These are phyloP conservation scores for Reutealis trisperma DNA, from an alignment of 345 rosid genomes.

Conservation along the genomic window DNA sequence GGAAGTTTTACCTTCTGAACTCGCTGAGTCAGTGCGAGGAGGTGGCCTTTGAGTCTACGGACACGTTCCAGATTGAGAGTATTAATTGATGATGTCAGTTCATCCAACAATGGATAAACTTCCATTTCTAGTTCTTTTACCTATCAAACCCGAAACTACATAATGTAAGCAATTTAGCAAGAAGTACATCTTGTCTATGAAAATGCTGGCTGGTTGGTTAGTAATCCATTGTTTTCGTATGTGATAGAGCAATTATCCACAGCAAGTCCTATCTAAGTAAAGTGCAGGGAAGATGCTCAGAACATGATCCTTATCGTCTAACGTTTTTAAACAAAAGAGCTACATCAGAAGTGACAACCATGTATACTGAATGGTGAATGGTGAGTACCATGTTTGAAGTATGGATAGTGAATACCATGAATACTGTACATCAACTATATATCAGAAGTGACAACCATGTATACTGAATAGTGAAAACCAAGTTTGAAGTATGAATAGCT, in stretches of 20 bases:
- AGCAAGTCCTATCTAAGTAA: background rate
- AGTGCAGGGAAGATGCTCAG: background rate
- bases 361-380: no score
- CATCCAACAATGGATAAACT: conserved; percentile 87
- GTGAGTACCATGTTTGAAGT: background rate
- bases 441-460: no score
- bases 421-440: no score
- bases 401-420: background rate
- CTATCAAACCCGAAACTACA: conserved; percentile 39
- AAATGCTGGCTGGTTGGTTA: background rate
- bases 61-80: conserved; percentile 88
- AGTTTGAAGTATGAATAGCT: background rate
- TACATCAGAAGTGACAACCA: background rate
- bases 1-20: conserved; percentile 76
- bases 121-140: conserved; percentile 87
- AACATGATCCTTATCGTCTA: background rate
- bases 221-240: background rate
- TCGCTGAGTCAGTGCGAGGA: conserved; percentile 83
- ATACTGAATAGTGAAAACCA: no score
- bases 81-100: conserved; percentile 75
- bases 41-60: conserved; percentile 87
- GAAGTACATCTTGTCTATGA: background rate
- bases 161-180: conserved; percentile 2
- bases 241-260: background rate
- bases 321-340: background rate